phyloP scores from a whole-genome alignment of 2,329 filamentous ascomycete species.

The Microdochium nivale region DNA sequence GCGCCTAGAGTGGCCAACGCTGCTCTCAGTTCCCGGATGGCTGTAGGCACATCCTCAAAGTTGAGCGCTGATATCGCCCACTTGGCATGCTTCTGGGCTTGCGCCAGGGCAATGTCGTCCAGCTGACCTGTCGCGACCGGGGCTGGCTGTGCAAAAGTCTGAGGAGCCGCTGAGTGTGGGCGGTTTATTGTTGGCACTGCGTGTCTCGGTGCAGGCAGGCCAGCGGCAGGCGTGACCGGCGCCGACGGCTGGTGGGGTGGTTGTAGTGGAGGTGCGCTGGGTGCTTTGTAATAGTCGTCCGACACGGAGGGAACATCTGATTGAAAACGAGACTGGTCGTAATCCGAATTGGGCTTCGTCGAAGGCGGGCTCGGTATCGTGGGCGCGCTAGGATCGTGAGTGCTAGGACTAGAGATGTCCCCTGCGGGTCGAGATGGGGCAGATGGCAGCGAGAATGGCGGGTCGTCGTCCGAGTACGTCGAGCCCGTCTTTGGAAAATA shows the following conservation, averaged over 20 bases:
- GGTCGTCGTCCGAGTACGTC: conserved; percentile 5
- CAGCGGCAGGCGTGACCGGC: conserved; percentile 8
- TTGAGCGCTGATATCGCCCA: conserved; percentile 96
- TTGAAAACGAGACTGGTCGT: conserved; percentile 13
- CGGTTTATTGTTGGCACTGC: conserved; percentile 11
- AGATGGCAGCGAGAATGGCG: conserved; percentile 17
- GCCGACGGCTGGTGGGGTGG: conserved; percentile 12
- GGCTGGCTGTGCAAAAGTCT: conserved; percentile 12
- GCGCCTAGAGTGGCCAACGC: conserved; percentile 67
- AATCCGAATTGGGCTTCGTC: conserved; percentile 7
- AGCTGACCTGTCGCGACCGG: conserved; percentile 32
- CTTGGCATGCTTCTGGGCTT: conserved; percentile 90
- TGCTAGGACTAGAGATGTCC: conserved; percentile 7
- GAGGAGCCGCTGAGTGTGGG: conserved; percentile 9
- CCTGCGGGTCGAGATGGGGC: conserved; percentile 19
- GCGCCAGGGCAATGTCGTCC: conserved; percentile 63
- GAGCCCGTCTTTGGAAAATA: conserved; percentile 17
- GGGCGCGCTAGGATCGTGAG: conserved; percentile 13
- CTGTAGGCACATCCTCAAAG: conserved; percentile 90
- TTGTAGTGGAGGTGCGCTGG: conserved; percentile 17
- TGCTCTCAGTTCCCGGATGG: conserved; percentile 71
- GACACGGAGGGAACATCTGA: conserved; percentile 21
- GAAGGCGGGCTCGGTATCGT: conserved; percentile 15
- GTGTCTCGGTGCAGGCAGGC: conserved; percentile 2
- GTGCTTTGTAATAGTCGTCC: conserved; percentile 24